Evolutionary conservation across 108 stramenopile genomes (phyloP), one percentile per base, ranked within the genome.

Genomic region (Parmales sp.): DNA sequence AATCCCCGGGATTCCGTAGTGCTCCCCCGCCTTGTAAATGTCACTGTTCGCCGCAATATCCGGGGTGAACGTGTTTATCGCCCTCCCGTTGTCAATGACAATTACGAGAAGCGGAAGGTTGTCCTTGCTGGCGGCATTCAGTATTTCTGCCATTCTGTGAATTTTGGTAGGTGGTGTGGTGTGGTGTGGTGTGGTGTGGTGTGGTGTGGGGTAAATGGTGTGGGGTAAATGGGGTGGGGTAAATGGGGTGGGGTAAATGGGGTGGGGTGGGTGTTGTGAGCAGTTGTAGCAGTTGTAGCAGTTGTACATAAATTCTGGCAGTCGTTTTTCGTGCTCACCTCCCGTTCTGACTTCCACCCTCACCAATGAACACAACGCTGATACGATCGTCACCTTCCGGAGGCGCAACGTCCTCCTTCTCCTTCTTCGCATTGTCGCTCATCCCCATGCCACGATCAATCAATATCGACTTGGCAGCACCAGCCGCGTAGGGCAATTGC

Each of bases 41-140:
- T 90, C 88, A 70, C 83, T 80, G 78, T 97, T 97, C 38, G 74
- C 77, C 19, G 96, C 96, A 68, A 97, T 86, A 76, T 97, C 96
- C 8, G 85, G 91, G 37, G 96, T 97, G 80, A 93, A 97, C 2
- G 96, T 97, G 80, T 97, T 97, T 81, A 97, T 97, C 50, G 96
- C 96, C 51, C 96, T 87, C 38, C 96, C 96, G 80, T 97, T 97
- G 76, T 97, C 96, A 82, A 97, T 97, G 11, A 92, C 90, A 66
- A 97, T 49, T 65, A 94, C 70, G 28, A 97, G 82, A 26, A 97
- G 71, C 31, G 96, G 96, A 13, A 97, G 85, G 67, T 94, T 90
- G 72, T 97, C 96, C 85, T 97, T 97, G 39, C 93, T 80, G 45
- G 96, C 96, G 1, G 93, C 82, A 74, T 97, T 97, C 29, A 97